Evolutionary conservation across 148 eudicot species (phyloP).

Genomic region (Euryodendron excelsum): DNA sequence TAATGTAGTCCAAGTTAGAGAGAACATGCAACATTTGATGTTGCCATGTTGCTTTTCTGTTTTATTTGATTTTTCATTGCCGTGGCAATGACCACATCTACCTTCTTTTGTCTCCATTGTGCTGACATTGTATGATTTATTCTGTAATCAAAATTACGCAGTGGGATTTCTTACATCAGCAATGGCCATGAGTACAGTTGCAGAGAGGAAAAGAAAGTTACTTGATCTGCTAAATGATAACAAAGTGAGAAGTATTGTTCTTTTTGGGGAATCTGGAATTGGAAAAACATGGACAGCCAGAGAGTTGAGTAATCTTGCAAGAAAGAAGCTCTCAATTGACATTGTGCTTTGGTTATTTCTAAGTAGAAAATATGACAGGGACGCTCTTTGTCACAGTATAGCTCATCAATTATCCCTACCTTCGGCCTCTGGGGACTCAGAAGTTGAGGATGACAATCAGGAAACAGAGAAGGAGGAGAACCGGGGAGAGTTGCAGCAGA

Average conservation of each 20-base stretch:
- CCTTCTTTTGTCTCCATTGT: background rate
- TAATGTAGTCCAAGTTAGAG: background rate
- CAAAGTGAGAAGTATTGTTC: background rate
- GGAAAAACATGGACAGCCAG: conserved; percentile 28
- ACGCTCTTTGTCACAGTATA: background rate
- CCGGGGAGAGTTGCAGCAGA: background rate
- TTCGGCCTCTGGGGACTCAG: background rate
- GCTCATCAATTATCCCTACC: conserved; percentile 14
- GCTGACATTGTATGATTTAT: background rate
- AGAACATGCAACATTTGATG: background rate
- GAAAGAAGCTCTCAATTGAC: background rate
- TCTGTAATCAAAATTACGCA: background rate
- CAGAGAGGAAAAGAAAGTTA: conserved; percentile 15
- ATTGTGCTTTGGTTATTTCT: conserved; percentile 9
- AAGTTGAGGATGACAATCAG: background rate
- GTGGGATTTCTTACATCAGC: conserved; percentile 16
- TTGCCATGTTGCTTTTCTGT: background rate
- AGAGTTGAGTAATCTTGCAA: conserved; percentile 6
- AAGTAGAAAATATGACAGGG: conserved; percentile 2
- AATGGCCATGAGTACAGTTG: conserved; percentile 5
- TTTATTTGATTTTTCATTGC: background rate
- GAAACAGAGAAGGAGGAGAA: background rate
- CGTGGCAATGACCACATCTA: background rate
- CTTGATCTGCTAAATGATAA: background rate
- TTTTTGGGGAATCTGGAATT: conserved; percentile 31